phyloP scores from a whole-genome alignment of 2,329 filamentous ascomycete genomes.

The Aspergillus tubingensis region DNA sequence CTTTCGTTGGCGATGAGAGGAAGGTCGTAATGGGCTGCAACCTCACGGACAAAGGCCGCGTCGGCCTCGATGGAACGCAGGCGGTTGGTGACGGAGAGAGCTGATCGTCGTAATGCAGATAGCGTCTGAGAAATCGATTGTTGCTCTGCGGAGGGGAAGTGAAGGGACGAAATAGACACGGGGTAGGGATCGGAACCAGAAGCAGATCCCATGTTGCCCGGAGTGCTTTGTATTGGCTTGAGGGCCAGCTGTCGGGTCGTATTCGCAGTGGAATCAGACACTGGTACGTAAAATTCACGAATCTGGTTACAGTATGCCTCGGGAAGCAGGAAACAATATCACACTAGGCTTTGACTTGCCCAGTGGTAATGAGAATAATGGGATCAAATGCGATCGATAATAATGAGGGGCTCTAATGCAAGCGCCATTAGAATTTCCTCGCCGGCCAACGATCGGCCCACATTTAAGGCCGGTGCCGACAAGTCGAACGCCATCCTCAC shows the following conservation, averaged over 20 bases:
- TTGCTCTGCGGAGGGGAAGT: constrained; percentile 55
- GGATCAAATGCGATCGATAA: not conserved
- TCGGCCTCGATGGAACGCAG: constrained; percentile 77
- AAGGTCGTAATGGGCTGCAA: constrained; percentile 54
- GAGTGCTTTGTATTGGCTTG: constrained; percentile 1
- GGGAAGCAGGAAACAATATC: not conserved
- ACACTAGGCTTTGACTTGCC: not conserved
- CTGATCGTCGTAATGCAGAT: constrained; percentile 71
- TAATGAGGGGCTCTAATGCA: constrained; percentile 8
- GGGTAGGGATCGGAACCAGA: constrained; percentile 31
- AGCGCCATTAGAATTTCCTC: constrained; percentile 2
- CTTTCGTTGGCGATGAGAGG: constrained; percentile 90
- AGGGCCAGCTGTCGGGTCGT: not conserved
- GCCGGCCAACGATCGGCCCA: not conserved
- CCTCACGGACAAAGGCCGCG: constrained; percentile 69
- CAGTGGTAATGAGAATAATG: not conserved
- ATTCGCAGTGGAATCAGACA: not conserved
- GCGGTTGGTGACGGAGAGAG: constrained; percentile 78
- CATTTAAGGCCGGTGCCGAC: constrained; percentile 1
- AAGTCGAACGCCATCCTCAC: not conserved
- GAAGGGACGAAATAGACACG: constrained; percentile 45
- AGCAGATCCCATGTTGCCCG: constrained; percentile 28
- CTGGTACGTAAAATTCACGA: not conserved
- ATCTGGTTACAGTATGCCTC: not conserved
- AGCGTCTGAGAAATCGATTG: constrained; percentile 71